Base-by-base conservation (phyloP, 1,284 basidiomycete genomes). In the Fistulina hepatica region DNA sequence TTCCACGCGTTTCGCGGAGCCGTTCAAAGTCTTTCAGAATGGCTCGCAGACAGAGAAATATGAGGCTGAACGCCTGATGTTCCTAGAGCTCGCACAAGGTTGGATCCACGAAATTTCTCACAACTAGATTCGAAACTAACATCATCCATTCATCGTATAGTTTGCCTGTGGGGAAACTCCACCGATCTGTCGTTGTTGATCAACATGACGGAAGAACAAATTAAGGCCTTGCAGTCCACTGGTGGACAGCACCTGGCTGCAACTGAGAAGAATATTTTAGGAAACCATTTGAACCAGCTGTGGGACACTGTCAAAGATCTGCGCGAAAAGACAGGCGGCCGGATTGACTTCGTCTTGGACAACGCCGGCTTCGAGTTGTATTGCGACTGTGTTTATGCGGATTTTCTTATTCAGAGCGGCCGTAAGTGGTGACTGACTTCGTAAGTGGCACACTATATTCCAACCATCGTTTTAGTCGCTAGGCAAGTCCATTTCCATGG, bases 171-270 rank as follows among this genome's bases (percentile, higher is more conserved):
- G 89, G 90, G 90, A 12, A 94, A 94, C 62, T 88, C 90, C n/a
- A 97, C 94, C 41, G 93, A 97, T 60, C 68, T 97, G 38, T 94
- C 90, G 3, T 73, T 97, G 22, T 71, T 97, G 39, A 97, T 97
- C 64, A 91, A 97, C 65, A 97, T 97, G 93, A 90, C 89, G 10
- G 93, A 97, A 61, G 93, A 97, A 31, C 93, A 97, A 59, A 97
- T 98, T 64, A 94, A 94, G 62, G 78, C 84, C 39, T 72, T 97
- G n/a, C 93, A 98, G 59, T 92, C 90, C 12, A 97, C 93, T 15
- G 94, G 93, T 19, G 92, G 92, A 21, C 93, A 94, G 40, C 81
- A 92, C 48, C 77, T 97, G 33, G 92, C 93, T 6, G 86, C 90
- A 1, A 95, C 93, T 1, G 92, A 97, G 63, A 92, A 94, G 67